Base-by-base conservation (phyloP, 306 rosid genomes). In the Hippophae rhamnoides region DNA sequence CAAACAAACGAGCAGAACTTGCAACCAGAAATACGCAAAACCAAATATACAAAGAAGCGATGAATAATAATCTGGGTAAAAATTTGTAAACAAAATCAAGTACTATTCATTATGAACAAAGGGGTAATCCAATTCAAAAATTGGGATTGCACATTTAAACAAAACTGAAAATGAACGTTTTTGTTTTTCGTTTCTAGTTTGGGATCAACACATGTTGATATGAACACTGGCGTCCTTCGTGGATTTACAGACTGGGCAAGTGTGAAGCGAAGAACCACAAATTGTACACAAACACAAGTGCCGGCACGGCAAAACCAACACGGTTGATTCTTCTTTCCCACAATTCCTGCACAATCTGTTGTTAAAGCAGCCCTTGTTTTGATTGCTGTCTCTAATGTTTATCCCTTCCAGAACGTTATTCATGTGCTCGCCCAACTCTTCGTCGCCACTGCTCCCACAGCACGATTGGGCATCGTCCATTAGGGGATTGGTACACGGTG, bases 211-310 rank as follows among this genome's bases (percentile, higher is more conserved):
- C 85, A 85, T 57, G 75, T 85, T 85, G 66, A 92, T 79, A 81
- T 85, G 92, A 31, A 92, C 82, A 52, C 85, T 87, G 8, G 84
- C 84, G 68, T 81, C 85, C 55, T 80, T 87, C 72, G 72, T 46
- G 66, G 90, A 81, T 87, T 85, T 88, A 88, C 99, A 92, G 54
- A 85, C 54, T 6, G 99, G 99, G 78, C 99, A 92, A 65, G 72
- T 75, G 73, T 83, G 87, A 0, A 82, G 75, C 0, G 81, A 73
- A 23, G 89, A 81, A 49, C 89, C 96, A 67, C 99, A 92, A 1
- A 71, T 74, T 58, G 81, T 82, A 74, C 99, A 92, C 9, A 92
- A 55, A 38, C 99, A 92, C 7, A 92, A 82, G 41, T 92, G 99
- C 77, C 99, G 73, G 59, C 99, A 92, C 6, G 99, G 99, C 72